Evolutionary conservation across 2,329 filamentous ascomycete species (phyloP).

Genomic region (Rhinocladiella similis): DNA sequence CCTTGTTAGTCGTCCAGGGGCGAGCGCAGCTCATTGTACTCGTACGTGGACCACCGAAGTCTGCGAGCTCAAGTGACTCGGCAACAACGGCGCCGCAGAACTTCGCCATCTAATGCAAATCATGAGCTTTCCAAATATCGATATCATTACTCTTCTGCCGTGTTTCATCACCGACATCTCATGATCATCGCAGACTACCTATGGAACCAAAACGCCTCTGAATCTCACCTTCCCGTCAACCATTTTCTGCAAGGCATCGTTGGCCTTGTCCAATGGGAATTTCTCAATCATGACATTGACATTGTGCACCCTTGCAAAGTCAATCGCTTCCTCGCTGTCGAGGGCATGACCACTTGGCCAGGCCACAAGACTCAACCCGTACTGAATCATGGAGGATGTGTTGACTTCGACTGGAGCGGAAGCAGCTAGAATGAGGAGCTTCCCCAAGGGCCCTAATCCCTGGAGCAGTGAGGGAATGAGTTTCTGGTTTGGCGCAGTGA

Average conservation of each 20-base stretch:
- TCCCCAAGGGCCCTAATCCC: slow-evolving; percentile 37
- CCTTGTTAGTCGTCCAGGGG: too few species aligned
- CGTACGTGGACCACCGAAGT: too few species aligned
- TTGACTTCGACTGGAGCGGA: slow-evolving; percentile 28
- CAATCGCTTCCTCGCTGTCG: slow-evolving; percentile 55
- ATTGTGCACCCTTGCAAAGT: slow-evolving; percentile 48
- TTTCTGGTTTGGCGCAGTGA: slow-evolving; percentile 39
- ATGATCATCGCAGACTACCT: slow-evolving; percentile 35
- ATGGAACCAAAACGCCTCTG: slow-evolving; percentile 47
- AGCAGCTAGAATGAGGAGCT: slow-evolving; percentile 39
- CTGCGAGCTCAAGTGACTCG: too few species aligned
- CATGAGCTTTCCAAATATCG: too few species aligned
- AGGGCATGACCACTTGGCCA: slow-evolving; percentile 56
- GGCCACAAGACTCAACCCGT: slow-evolving; percentile 49
- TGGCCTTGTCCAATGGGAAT: slow-evolving; percentile 52
- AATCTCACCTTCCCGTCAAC: slow-evolving; percentile 52
- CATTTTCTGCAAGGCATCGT: slow-evolving; percentile 54
- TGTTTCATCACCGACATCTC: not conserved
- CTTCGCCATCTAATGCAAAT: too few species aligned
- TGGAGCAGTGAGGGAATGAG: slow-evolving; percentile 38
- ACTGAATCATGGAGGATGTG: slow-evolving; percentile 42
- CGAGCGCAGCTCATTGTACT: too few species aligned
- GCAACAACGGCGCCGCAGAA: too few species aligned
- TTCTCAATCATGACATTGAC: slow-evolving; percentile 56
- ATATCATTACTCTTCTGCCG: not conserved